These are phyloP conservation scores for Glutinoglossum americanum DNA, from an alignment of 495 filamentous ascomycete genomes.

Conservation along the genomic window DNA sequence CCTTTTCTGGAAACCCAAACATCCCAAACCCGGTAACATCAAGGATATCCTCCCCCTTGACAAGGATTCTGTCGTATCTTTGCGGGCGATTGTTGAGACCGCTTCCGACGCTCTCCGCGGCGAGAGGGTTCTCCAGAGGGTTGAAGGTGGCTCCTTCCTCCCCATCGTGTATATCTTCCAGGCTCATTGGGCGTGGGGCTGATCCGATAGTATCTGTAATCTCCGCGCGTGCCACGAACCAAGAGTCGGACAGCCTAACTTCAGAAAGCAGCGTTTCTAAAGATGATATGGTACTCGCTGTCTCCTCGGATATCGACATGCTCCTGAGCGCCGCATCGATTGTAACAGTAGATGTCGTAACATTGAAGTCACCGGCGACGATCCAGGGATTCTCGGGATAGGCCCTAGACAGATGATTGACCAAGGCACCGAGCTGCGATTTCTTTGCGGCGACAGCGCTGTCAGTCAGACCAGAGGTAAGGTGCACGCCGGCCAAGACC, in stretches of 20 bases:
- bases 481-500: constrained; percentile 29
- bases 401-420: constrained; percentile 17
- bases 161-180: constrained; percentile 18
- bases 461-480: constrained; percentile 31
- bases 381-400: constrained; percentile 24
- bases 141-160: constrained; percentile 37
- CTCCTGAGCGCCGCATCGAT: constrained; percentile 25
- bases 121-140: constrained; percentile 26
- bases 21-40: constrained; percentile 20
- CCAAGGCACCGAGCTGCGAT: constrained; percentile 22
- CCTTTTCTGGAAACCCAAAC: constrained; percentile 23
- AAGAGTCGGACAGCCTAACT: constrained; percentile 22
- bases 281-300: constrained; percentile 11
- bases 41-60: constrained; percentile 19
- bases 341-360: constrained; percentile 27
- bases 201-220: constrained; percentile 6
- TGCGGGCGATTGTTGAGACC: constrained; percentile 28
- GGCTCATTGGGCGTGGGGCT: background rate
- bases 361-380: constrained; percentile 36
- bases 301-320: constrained; percentile 21
- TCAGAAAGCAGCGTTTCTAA: constrained; percentile 18
- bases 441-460: constrained; percentile 28
- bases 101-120: constrained; percentile 20
- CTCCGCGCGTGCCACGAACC: constrained; percentile 18
- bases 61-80: constrained; percentile 33